These are phyloP conservation scores for Yamadazyma diospyri DNA, from an alignment of 1,139 yeast species.

Conservation along the genomic window DNA sequence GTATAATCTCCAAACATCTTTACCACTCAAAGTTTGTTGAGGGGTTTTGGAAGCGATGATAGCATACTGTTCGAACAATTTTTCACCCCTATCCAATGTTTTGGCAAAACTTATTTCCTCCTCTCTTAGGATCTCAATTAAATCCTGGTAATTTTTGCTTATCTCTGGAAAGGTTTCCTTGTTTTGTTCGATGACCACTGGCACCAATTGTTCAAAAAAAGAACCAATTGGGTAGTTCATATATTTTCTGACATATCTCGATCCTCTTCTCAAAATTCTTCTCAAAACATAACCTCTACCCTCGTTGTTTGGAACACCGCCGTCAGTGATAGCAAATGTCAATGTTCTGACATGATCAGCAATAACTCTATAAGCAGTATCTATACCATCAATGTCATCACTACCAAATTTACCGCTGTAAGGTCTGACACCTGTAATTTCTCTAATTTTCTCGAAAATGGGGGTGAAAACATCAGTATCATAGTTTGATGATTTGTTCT, in stretches of 20 bases:
- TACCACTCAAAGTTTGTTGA: slow-evolving; percentile 78
- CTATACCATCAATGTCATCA: slow-evolving; percentile 91
- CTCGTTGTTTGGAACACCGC: slow-evolving; percentile 98
- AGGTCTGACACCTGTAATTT: slow-evolving; percentile 87
- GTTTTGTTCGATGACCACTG: slow-evolving; percentile 88
- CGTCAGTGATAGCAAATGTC: slow-evolving; percentile 94
- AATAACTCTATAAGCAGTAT: slow-evolving; percentile 95
- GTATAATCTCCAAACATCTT: slow-evolving; percentile 96
- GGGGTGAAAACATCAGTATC: slow-evolving; percentile 97
- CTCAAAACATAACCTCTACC: slow-evolving; percentile 98
- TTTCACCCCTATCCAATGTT: slow-evolving; percentile 97
- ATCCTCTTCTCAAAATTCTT: slow-evolving; percentile 96
- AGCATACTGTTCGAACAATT: slow-evolving; percentile 90
- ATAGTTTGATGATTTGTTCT: slow-evolving; percentile 85
- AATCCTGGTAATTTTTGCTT: slow-evolving; percentile 62
- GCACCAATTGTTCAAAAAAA: slow-evolving; percentile 88
- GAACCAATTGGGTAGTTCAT: slow-evolving; percentile 93
- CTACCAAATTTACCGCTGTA: slow-evolving; percentile 90
- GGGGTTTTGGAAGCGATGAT: slow-evolving; percentile 73
- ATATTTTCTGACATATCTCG: slow-evolving; percentile 94
- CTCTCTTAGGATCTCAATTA: slow-evolving; percentile 89
- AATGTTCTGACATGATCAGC: slow-evolving; percentile 98
- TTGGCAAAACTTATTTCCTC: slow-evolving; percentile 94
- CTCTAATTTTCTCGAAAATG: slow-evolving; percentile 77
- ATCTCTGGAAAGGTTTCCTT: slow-evolving; percentile 90